These are phyloP conservation scores for Akanthomyces uredinophilus DNA, from an alignment of 2,329 filamentous ascomycete genomes.

Conservation along the genomic window DNA sequence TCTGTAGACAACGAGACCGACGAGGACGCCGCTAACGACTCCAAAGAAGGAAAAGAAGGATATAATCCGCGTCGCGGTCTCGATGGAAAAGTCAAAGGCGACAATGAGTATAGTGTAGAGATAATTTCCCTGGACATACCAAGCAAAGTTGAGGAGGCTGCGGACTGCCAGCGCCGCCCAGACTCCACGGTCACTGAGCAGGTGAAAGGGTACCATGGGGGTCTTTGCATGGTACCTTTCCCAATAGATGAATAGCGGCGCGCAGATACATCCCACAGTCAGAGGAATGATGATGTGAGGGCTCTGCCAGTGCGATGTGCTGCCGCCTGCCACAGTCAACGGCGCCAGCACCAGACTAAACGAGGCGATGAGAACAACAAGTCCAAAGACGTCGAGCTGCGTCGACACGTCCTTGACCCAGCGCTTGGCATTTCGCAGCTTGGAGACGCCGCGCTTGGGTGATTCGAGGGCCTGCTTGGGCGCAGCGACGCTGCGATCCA, in stretches of 20 bases:
- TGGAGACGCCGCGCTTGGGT: not conserved
- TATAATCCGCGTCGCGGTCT: constrained; percentile 50
- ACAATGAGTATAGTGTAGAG: constrained; percentile 56
- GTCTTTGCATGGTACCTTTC: constrained; percentile 42
- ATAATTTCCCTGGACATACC: constrained; percentile 55
- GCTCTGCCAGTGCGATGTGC: constrained; percentile 42
- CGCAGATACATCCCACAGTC: constrained; percentile 42
- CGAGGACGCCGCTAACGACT: constrained; percentile 47
- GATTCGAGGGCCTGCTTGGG: not conserved
- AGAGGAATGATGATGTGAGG: constrained; percentile 48
- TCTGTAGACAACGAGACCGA: constrained; percentile 47
- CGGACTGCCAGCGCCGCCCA: constrained; percentile 56
- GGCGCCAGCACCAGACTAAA: constrained; percentile 45
- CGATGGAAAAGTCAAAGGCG: constrained; percentile 50
- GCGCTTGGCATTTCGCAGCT: not conserved
- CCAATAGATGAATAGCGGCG: constrained; percentile 49
- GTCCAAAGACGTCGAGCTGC: constrained; percentile 48
- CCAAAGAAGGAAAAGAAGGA: constrained; percentile 51
- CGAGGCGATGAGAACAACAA: constrained; percentile 40
- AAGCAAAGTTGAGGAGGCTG: constrained; percentile 44
- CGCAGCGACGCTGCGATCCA: constrained; percentile 24
- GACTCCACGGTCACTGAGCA: constrained; percentile 55
- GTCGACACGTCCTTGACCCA: constrained; percentile 42
- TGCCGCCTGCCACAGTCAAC: constrained; percentile 50
- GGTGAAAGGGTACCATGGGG: constrained; percentile 53